These are phyloP conservation scores for Teunomyces tritomae DNA, from an alignment of 805 yeast genomes.

Conservation along the genomic window DNA sequence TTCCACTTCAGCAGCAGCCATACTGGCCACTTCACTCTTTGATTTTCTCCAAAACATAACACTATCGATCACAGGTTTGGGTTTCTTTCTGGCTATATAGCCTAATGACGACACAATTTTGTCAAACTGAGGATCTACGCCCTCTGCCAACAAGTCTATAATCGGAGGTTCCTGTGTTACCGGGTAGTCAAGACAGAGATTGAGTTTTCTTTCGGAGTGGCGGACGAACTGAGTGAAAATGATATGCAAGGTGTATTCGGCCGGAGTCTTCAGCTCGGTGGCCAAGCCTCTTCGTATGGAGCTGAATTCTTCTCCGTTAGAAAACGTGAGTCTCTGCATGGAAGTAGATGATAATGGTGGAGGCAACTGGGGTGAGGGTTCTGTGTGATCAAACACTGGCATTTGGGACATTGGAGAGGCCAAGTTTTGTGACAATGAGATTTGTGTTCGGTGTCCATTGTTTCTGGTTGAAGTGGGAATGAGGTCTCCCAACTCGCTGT, in stretches of 20 bases:
- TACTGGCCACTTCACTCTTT: constrained; percentile 76
- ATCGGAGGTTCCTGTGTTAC: constrained; percentile 74
- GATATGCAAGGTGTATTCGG: constrained; percentile 91
- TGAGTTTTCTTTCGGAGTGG: constrained; percentile 84
- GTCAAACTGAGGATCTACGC: constrained; percentile 84
- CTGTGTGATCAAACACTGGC: constrained; percentile 14
- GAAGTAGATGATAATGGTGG: constrained; percentile 27
- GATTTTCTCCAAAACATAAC: constrained; percentile 98
- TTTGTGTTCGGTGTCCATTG: constrained; percentile 3
- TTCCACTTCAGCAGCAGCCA: constrained; percentile 44
- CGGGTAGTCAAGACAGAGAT: constrained; percentile 64
- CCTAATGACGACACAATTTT: constrained; percentile 83
- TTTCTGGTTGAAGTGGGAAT: not conserved
- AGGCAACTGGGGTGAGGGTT: constrained; percentile 38
- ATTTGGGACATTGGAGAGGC: constrained; percentile 22
- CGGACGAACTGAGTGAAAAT: constrained; percentile 94
- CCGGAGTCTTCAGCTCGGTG: constrained; percentile 65
- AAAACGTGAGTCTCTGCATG: constrained; percentile 23
- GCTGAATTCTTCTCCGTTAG: constrained; percentile 34
- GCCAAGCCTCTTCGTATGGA: constrained; percentile 36
- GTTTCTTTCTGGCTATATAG: constrained; percentile 82
- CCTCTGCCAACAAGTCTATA: constrained; percentile 75
- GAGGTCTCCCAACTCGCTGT: not conserved
- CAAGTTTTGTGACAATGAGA: constrained; percentile 14
- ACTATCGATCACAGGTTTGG: constrained; percentile 94